Base-by-base conservation (phyloP, 176 grass and related monocot genomes). In the Juncus inflexus region DNA sequence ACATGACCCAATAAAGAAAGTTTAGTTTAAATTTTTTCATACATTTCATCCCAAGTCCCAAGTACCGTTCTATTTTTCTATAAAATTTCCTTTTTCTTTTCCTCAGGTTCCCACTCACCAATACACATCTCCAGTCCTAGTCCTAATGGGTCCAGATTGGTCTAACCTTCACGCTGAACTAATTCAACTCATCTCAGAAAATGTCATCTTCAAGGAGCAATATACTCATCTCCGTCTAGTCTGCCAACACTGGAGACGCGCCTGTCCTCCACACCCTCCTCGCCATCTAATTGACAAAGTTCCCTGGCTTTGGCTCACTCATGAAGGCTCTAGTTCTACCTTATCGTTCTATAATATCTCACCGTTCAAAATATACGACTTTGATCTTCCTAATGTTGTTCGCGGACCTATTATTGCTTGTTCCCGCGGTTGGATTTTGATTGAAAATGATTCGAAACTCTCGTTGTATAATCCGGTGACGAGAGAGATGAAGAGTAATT, bases 341-440 rank as follows among this genome's bases (percentile, higher is more conserved):
- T 51, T 42, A 57, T 10, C 52, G 12, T 55, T 70, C 36, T 70
- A 40, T 57, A 50, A 57, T 70, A 7, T 57, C 66, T 56, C 55
- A 9, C 37, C 19, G 12, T 70, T 35, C 4, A 16, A 54, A 69
- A 69, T 36, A 35, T 37, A 55, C 19, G 8, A 3, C 7, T 55
- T 57, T 57, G 4, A 12, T 4, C 37, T 42, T 5, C 67, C 67
- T 3, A 37, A 28, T 12, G 5, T 55, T 15, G 6, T 35, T 2
- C 35, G n/a, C 35, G 55, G 55, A 36, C 1, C 3, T 9, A 39
- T 69, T 3, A 15, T 38, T 69, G 3, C 15, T 16, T 7, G 52
- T 38, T 69, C 66, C 7, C 7, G n/a, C 1, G 50, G 66, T 7
- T 69, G 66, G 66, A 49, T 69, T 4, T 4, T 38, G 9, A 11